Base-by-base conservation (phyloP, 1,284 basidiomycete species). In the Pseudozyma sp. region DNA sequence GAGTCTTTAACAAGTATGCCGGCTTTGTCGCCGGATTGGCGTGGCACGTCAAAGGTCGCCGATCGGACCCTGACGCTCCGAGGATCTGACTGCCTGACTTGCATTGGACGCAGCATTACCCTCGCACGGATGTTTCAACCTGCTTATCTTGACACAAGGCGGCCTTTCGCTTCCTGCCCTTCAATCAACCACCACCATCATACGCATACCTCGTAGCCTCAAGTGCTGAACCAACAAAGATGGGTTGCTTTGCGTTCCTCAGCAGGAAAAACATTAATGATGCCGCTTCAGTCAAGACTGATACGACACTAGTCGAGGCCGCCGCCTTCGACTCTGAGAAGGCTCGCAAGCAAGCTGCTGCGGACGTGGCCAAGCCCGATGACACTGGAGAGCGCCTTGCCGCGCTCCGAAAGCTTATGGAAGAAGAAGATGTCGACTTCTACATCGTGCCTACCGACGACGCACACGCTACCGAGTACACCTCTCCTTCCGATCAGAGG, bases 381-480 rank as follows among this genome's bases (percentile, higher is more conserved):
- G 19, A 62, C 13, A 77, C 75, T 5, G 75, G 70, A 1, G 53
- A 54, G 2, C 76, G 91, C 34, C 86, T 97, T 50, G 87, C 88
- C 1, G 90, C 91, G 55, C 85, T 79, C 6, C 76, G 79, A 13
- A 52, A 62, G 47, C 59, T 64, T n/a, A 78, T 83, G 78, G 52
- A 68, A 3, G 62, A 70, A 11, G 76, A 76, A 25, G 49, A 51
- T 1, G 39, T 81, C 35, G 70, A 81, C 38, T 74, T 71, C 56
- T 83, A 85, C 76, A 83, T 92, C 60, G 87, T 96, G 36, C 92
- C 93, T 1, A 91, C 89, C 57, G 92, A 93, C 83, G 94, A 97
- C 84, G 91, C 93, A 11, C 94, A 97, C 84, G 90, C 90, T 63
- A 94, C 93, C 5, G 95, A 97, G 85, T 94, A 93, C 72, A 91